Evolutionary conservation across 2,329 filamentous ascomycete genomes (phyloP).

Genomic region (Cadophora sp.): DNA sequence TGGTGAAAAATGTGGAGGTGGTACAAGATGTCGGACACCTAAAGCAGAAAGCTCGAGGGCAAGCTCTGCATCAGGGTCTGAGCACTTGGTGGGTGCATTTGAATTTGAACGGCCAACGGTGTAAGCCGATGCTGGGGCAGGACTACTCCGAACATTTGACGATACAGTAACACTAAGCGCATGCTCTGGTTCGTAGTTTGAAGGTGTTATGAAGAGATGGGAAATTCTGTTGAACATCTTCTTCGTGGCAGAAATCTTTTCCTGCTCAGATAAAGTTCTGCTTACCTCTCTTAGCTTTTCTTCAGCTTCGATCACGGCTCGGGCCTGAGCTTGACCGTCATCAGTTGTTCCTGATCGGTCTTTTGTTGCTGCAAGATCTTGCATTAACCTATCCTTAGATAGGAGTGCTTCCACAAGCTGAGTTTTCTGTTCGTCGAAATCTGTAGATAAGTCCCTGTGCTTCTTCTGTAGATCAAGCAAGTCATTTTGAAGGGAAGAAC

Average conservation of each 20-base stretch:
- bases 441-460: slow-evolving; percentile 55
- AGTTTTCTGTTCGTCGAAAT: slow-evolving; percentile 63
- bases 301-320: slow-evolving; percentile 18
- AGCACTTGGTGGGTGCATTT: not conserved
- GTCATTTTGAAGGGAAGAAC: slow-evolving; percentile 63
- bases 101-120: not conserved
- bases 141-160: not conserved
- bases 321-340: slow-evolving; percentile 52
- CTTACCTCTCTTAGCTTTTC: slow-evolving; percentile 59
- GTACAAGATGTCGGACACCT: slow-evolving; percentile 2
- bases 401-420: slow-evolving; percentile 66
- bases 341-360: slow-evolving; percentile 24
- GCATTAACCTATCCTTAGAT: slow-evolving; percentile 65
- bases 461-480: slow-evolving; percentile 62
- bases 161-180: not conserved
- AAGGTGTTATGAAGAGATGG: not conserved
- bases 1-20: slow-evolving; percentile 17
- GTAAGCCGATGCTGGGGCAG: not conserved
- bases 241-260: not conserved
- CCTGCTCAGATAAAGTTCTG: slow-evolving; percentile 12
- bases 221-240: not conserved
- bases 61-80: slow-evolving; percentile 19
- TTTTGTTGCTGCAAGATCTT: slow-evolving; percentile 51
- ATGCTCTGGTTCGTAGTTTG: not conserved
- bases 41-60: slow-evolving; percentile 26